phyloP scores from a whole-genome alignment of 2,329 filamentous ascomycete species.

The Fusarium udum region DNA sequence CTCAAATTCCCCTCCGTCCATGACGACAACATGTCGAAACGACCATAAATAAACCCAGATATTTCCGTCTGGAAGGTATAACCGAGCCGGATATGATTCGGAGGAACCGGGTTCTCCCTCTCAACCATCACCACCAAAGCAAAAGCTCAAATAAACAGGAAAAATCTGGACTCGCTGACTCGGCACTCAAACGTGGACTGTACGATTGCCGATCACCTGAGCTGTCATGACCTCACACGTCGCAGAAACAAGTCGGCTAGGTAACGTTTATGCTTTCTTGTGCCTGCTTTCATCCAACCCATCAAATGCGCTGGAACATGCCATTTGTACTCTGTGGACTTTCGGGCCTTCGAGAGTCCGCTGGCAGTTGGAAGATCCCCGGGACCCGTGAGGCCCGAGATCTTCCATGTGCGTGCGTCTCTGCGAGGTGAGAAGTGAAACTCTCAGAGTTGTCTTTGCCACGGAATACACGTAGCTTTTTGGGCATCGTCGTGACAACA shows the following conservation, averaged over 20 bases:
- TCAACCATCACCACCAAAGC: background rate
- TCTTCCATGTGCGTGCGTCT: background rate
- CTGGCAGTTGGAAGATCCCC: background rate
- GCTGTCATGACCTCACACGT: conserved; percentile 22
- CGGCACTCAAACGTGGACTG: conserved; percentile 13
- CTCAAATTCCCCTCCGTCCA: background rate
- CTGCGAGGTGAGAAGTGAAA: background rate
- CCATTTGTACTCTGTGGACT: background rate
- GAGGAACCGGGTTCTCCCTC: conserved; percentile 12
- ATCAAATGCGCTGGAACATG: background rate
- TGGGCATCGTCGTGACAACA: conserved; percentile 11
- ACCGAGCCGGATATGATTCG: conserved; percentile 12
- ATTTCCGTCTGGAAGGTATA: background rate
- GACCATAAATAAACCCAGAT: background rate
- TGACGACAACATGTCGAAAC: conserved; percentile 21
- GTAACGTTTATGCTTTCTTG: background rate
- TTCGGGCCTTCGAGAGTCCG: conserved; percentile 29
- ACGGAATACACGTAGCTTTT: conserved; percentile 15
- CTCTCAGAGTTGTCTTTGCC: conserved; percentile 5
- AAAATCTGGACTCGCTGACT: background rate
- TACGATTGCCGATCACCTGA: conserved; percentile 21
- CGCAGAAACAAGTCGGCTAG: background rate
- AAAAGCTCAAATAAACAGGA: conserved; percentile 22
- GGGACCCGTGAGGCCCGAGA: conserved; percentile 13
- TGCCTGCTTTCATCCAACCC: background rate